Conservation (phyloP, 1,284 basidiomycete species). For the Entoloma clypeatum region DNA sequence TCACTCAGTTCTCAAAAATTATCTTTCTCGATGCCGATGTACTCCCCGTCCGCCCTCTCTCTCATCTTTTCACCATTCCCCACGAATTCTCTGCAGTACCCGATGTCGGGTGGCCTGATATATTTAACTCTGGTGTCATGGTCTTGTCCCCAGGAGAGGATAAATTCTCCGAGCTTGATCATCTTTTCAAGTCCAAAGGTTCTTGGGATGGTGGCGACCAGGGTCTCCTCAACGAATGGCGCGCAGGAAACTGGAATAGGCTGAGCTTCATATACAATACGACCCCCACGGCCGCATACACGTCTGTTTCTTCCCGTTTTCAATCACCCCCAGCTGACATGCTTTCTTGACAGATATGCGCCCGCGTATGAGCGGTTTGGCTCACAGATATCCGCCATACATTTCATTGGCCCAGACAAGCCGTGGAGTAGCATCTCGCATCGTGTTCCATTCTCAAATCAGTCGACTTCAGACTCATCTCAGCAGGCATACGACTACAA, state of each 20-base stretch:
- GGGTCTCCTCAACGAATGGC: slow-evolving; percentile 93
- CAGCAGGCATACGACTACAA: slow-evolving; percentile 68
- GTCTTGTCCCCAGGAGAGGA: slow-evolving; percentile 79
- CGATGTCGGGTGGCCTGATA: slow-evolving; percentile 98
- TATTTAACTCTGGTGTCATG: slow-evolving; percentile 96
- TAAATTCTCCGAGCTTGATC: slow-evolving; percentile 75
- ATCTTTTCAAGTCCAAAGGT: slow-evolving; percentile 71
- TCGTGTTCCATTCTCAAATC: slow-evolving; percentile 52
- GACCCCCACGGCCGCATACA: slow-evolving; percentile 96
- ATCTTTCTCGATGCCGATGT: slow-evolving; percentile 97
- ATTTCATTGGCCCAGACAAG: slow-evolving; percentile 94
- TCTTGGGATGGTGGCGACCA: slow-evolving; percentile 98
- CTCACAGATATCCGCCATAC: slow-evolving; percentile 81
- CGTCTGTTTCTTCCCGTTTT: slow-evolving; percentile 51
- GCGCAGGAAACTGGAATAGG: slow-evolving; percentile 83
- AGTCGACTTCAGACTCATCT: slow-evolving; percentile 26
- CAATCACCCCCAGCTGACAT: slow-evolving; percentile 22
- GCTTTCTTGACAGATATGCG: slow-evolving; percentile 69
- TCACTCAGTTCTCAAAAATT: slow-evolving; percentile 83
- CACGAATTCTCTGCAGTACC: slow-evolving; percentile 86
- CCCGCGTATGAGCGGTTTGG: slow-evolving; percentile 95
- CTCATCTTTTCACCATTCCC: slow-evolving; percentile 80
- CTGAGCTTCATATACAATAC: slow-evolving; percentile 97
- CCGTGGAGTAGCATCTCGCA: slow-evolving; percentile 80
- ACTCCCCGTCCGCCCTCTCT: slow-evolving; percentile 82